Conservation (phyloP, 495 filamentous ascomycete species). For the Entonaema liquescens region DNA sequence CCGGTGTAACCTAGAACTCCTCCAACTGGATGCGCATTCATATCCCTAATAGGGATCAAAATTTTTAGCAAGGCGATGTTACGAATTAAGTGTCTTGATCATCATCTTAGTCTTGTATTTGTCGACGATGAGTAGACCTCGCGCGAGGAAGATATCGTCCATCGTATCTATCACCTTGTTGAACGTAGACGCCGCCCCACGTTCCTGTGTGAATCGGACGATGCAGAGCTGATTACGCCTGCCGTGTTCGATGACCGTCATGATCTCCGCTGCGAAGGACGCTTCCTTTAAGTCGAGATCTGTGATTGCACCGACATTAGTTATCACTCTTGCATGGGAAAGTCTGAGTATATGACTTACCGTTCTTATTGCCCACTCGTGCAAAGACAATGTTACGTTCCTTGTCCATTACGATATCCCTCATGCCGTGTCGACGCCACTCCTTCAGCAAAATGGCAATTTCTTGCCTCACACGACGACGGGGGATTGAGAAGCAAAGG, state of each 20-base stretch:
- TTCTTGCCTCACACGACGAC: slow-evolving; percentile 75
- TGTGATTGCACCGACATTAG: slow-evolving; percentile 49
- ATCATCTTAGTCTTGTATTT: slow-evolving; percentile 72
- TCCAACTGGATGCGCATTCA: not conserved
- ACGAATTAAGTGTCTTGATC: slow-evolving; percentile 64
- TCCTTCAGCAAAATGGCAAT: slow-evolving; percentile 74
- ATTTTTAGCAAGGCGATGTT: not conserved
- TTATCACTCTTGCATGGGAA: not conserved
- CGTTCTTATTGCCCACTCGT: slow-evolving; percentile 75
- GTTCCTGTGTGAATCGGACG: slow-evolving; percentile 85
- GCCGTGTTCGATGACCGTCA: slow-evolving; percentile 83
- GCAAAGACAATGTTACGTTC: slow-evolving; percentile 76
- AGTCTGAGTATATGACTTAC: slow-evolving; percentile 61
- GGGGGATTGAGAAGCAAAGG: slow-evolving; percentile 76
- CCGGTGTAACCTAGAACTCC: not conserved
- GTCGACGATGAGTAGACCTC: slow-evolving; percentile 74
- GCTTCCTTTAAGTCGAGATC: slow-evolving; percentile 80
- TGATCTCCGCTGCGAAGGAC: slow-evolving; percentile 82
- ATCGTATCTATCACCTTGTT: slow-evolving; percentile 81
- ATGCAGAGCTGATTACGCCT: slow-evolving; percentile 72
- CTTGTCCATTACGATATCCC: slow-evolving; percentile 77
- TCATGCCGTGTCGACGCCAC: slow-evolving; percentile 83
- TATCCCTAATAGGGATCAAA: slow-evolving; percentile 4
- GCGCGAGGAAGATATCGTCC: slow-evolving; percentile 63
- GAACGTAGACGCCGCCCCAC: slow-evolving; percentile 86